Evolutionary conservation across 352 stramenopile species (phyloP).

Genomic region (Globisporangium uncinulatum): DNA sequence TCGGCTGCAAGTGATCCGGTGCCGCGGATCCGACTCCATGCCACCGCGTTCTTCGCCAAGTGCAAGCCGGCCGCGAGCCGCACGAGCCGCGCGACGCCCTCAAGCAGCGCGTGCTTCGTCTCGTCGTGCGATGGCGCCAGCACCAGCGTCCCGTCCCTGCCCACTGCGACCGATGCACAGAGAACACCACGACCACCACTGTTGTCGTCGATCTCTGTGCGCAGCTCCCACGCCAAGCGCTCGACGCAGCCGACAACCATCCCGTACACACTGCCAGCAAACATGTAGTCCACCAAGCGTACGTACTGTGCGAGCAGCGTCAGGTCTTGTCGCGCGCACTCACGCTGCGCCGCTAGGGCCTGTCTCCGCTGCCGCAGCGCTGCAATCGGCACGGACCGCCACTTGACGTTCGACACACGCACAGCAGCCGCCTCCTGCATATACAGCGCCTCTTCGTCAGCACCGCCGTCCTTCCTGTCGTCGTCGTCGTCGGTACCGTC

Average conservation of each 20-base stretch:
- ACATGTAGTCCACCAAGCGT: conserved; percentile 66
- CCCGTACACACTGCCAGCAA: conserved; percentile 54
- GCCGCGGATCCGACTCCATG: conserved; percentile 46
- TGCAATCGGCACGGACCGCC: conserved; percentile 57
- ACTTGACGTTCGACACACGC: conserved; percentile 43
- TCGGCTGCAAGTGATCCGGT: conserved; percentile 26
- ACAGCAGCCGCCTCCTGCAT: conserved; percentile 31
- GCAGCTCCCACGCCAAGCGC: conserved; percentile 29
- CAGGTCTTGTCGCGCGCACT: conserved; percentile 41
- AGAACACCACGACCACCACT: conserved; percentile 19
- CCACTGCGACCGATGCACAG: conserved; percentile 44
- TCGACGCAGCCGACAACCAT: conserved; percentile 49
- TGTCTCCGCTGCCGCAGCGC: conserved; percentile 29
- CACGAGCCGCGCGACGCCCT: conserved; percentile 43
- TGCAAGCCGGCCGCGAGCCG: conserved; percentile 56
- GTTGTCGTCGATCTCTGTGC: conserved; percentile 21
- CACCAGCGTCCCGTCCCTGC: conserved; percentile 22
- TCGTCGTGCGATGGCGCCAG: conserved; percentile 41
- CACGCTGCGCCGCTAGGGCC: conserved; percentile 28
- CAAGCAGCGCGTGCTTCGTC: conserved; percentile 44
- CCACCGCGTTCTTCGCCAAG: conserved; percentile 53
- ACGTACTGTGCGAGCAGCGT: conserved; percentile 43
- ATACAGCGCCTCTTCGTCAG: conserved; percentile 42
- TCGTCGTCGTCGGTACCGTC: not conserved
- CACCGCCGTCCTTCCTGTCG: too few relatives aligned